Base-by-base conservation (phyloP, 805 yeast genomes). In the Yamadazyma sp. region DNA sequence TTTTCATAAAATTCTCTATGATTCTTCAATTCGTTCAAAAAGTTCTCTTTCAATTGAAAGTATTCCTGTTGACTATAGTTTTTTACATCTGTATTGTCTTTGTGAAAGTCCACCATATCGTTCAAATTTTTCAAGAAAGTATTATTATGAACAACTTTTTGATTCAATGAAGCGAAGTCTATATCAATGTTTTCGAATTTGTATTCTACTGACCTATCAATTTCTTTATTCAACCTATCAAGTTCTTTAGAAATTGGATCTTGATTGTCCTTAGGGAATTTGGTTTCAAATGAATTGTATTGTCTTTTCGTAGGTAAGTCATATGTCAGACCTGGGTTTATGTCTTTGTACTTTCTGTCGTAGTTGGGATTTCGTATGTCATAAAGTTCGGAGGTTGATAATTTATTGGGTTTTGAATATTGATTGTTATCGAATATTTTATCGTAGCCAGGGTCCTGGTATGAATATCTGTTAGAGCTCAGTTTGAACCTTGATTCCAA, bases 1-100 rank as follows among this genome's bases (percentile, higher is more conserved):
- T 58, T 56, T 30, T 57, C 46, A 38, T 59, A 60, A 31, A 64
- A 52, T 4, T 36, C 36, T 38, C 53, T 55, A 13, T 55, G 50
- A 15, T 46, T 53, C 17, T 42, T 44, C 18, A 61, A 41, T 36
- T 65, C 69, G 3, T 45, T 45, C 4, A 61, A 38, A 36, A 55
- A 60, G 22, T 56, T 59, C 12, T 44, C 31, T 36, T 49, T 47
- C 27, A 65, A 42, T 17, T 46, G 33, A 3, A 47, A 26, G 35
- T 55, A 64, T 4, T 39, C 23, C n/a, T n/a, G n/a, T 16, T 35
- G 20, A 13, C 17, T 21, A 8, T 5, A 7, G 18, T 36, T 21
- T 15, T 21, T 28, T 12, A 24, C 16, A 11, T 16, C 17, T 7
- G 23, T 20, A 9, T 27, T n/a, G 10, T 30, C 28, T 7, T 31